phyloP scores from a whole-genome alignment of 306 rosid genomes.

The Vigna hirtella region DNA sequence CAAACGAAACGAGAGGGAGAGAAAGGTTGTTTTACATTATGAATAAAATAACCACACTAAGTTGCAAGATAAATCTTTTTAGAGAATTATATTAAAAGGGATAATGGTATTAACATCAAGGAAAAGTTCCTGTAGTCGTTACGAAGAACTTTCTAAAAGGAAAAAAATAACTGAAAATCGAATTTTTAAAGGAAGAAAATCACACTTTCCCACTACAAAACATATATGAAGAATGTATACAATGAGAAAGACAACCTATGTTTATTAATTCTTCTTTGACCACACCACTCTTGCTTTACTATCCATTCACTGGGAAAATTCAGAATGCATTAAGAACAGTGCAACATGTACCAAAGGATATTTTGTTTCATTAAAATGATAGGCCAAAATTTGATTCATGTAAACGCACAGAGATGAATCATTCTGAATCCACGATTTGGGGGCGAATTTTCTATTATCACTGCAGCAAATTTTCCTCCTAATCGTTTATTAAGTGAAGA shows the following conservation, averaged over 20 bases:
- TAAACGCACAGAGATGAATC: slow-evolving; percentile 17
- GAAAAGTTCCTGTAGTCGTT: slow-evolving; percentile 38
- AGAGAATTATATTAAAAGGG: slow-evolving; percentile 31
- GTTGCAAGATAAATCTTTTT: slow-evolving; percentile 46
- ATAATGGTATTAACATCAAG: slow-evolving; percentile 40
- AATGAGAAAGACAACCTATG: slow-evolving; percentile 30
- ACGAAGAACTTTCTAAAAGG: slow-evolving; percentile 43
- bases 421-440: slow-evolving; percentile 22
- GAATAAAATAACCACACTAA: slow-evolving; percentile 45
- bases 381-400: slow-evolving; percentile 32
- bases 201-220: slow-evolving; percentile 37
- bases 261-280: slow-evolving; percentile 43
- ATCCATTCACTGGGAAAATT: slow-evolving; percentile 38
- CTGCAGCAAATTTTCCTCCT: slow-evolving; percentile 31
- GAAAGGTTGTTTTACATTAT: slow-evolving; percentile 27
- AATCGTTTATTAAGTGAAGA: slow-evolving; percentile 33
- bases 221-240: slow-evolving; percentile 26
- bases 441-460: slow-evolving; percentile 20
- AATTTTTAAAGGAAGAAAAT: slow-evolving; percentile 42
- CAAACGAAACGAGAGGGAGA: background rate
- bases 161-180: slow-evolving; percentile 37
- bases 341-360: slow-evolving; percentile 17
- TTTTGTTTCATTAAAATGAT: slow-evolving; percentile 27
- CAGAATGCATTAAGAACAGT: slow-evolving; percentile 26
- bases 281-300: slow-evolving; percentile 44